Conservation (phyloP, 1,284 basidiomycete genomes). For the Cryptococcus wingfieldii region DNA sequence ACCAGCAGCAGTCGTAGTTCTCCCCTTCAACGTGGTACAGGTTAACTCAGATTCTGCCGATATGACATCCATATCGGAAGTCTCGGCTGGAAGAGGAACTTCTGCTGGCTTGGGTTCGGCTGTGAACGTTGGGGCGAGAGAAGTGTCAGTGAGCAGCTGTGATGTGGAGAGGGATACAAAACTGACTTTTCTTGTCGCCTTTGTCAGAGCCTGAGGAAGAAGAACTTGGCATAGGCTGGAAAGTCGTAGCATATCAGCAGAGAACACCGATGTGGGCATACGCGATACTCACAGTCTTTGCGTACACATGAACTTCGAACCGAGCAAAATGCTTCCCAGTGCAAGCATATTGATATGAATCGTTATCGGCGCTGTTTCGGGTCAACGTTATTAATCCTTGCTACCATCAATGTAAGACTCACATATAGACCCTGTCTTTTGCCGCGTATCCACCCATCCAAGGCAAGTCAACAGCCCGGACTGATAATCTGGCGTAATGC, state of each 20-base stretch:
- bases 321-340: constrained; percentile 40
- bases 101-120: constrained; percentile 5
- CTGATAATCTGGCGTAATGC: constrained; percentile 33
- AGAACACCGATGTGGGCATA: no score
- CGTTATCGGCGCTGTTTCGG: constrained; percentile 32
- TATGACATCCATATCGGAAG: not conserved
- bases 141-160: not conserved
- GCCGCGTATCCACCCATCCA: constrained; percentile 33
- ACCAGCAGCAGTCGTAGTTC: constrained; percentile 14
- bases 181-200: not conserved
- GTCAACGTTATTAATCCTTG: not conserved
- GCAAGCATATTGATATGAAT: constrained; percentile 44
- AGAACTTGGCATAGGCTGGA: constrained; percentile 1
- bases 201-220: constrained; percentile 1
- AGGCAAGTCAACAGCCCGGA: constrained; percentile 29
- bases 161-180: not conserved
- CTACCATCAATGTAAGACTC: constrained; percentile 2
- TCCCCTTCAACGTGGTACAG: constrained; percentile 22
- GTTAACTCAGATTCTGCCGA: constrained; percentile 12
- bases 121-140: not conserved
- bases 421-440: constrained; percentile 36
- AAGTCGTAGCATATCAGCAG: constrained; percentile 1
- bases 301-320: constrained; percentile 33
- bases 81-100: not conserved
- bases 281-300: constrained; percentile 31